phyloP scores from a whole-genome alignment of 2,329 filamentous ascomycete species.

The Aaosphaeria pasadenensis region DNA sequence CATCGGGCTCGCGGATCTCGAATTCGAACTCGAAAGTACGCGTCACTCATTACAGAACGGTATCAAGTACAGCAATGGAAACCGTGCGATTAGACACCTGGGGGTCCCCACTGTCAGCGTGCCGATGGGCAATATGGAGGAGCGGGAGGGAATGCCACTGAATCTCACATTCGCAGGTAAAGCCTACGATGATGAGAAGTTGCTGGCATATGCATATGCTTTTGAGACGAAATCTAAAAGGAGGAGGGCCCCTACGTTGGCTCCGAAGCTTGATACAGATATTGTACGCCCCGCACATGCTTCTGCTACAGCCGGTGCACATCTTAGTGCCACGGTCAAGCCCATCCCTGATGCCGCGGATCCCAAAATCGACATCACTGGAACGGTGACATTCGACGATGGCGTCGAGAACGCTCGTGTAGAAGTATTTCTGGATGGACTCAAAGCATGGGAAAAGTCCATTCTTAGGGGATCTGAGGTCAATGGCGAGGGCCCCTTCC shows the following conservation, averaged over 20 bases:
- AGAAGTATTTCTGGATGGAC: constrained; percentile 18
- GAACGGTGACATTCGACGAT: neutral
- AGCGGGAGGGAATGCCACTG: constrained; percentile 48
- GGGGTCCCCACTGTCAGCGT: constrained; percentile 55
- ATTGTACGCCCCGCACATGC: neutral
- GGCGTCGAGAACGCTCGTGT: neutral
- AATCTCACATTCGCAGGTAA: constrained; percentile 53
- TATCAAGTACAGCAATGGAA: constrained; percentile 54
- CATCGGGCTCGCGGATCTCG: constrained; percentile 49
- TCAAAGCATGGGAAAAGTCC: constrained; percentile 1
- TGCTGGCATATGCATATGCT: constrained; percentile 16
- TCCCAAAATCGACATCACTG: constrained; percentile 1
- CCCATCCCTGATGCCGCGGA: constrained; percentile 7
- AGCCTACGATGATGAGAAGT: constrained; percentile 44
- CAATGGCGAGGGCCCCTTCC: neutral
- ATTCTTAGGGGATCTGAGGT: neutral
- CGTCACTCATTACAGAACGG: constrained; percentile 48
- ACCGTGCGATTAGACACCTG: constrained; percentile 52
- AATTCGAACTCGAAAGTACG: constrained; percentile 32
- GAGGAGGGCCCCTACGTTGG: constrained; percentile 18
- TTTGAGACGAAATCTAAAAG: constrained; percentile 19
- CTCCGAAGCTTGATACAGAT: constrained; percentile 11
- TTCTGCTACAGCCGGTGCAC: neutral
- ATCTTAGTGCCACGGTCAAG: neutral
- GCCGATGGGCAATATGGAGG: constrained; percentile 51